Evolutionary conservation across 163 green algal genomes (phyloP), one percentile per base, ranked within the genome.

Genomic region (Picocystis sp.): DNA sequence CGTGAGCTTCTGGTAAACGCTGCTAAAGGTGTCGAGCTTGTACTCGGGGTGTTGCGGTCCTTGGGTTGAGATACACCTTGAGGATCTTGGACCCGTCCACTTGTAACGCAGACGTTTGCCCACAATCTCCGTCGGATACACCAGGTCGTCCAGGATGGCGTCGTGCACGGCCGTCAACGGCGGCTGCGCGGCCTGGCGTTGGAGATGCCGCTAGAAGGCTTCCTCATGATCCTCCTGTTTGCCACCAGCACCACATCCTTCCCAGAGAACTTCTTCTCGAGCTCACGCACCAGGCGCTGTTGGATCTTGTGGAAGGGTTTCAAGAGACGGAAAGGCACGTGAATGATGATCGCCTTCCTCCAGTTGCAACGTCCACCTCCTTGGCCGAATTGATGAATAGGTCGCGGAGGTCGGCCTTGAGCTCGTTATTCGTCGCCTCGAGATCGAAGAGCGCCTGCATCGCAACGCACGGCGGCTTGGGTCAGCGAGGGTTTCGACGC

Each of bases 191-290:
- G 90, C 46, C 90, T 73, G 13, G 67, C 50, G 55, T 63, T 78
- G 25, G 70, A 66, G 45, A 72, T 69, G 49, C 78, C 78, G 60
- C 73, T 81, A 52, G 68, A 80, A 52, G 75, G 66, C 12, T 79
- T 76, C n/a, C 74, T 76, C 76, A 96, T 66, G 70, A 99, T 96
- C 62, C 87, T 81, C 19, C 90, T 63, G 73, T 89, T 90, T 47
- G 73, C 90, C 10, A 99, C 79, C 42, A 57, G 13, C 12, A 65
- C 52, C 13, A 73, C 50, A 15, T 73, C 60, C 72, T 90, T 89
- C 60, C 91, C 91, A 64, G 67, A 84, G 81, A 99, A 99, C 82
- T 98, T 99, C 86, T 99, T 99, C 83, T 99, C 91, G 47, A 99
- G 79, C 81, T 99, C 91, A 22, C 91, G 84, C 38, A 99, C 86